Percentiles rank a stretch among this genome's conserved stretches.
These are phyloP conservation scores for Rhizopogon salebrosus DNA, from an alignment of 768 basidiomycete species.

Conservation along the genomic window DNA sequence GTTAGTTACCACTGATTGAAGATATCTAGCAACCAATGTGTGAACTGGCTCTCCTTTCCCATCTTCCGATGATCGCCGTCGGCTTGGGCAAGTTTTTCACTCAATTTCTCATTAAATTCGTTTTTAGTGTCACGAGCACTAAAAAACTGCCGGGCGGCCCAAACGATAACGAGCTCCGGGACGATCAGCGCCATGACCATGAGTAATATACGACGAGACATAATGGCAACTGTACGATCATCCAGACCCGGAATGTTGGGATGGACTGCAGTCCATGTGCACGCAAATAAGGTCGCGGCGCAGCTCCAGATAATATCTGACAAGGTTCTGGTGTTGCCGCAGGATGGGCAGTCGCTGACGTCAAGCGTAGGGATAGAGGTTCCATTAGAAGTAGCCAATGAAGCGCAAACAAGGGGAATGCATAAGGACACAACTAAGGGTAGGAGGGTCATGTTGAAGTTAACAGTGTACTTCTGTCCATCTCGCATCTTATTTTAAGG, in stretches of 20 bases:
- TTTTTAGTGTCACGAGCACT: conserved; percentile 6
- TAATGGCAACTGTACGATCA: neutral
- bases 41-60: neutral
- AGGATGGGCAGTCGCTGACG: neutral
- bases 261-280: too few relatives aligned
- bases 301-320: conserved; percentile 24
- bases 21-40: neutral
- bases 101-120: neutral
- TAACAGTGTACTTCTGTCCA: neutral
- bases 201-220: conserved; percentile 7
- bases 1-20: too few relatives aligned
- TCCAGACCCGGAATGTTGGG: conserved; percentile 14
- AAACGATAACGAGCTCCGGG: conserved; percentile 24
- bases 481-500: neutral
- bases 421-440: neutral
- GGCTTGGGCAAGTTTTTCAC: neutral
- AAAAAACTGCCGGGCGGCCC: conserved; percentile 22
- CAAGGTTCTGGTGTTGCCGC: conserved; percentile 22
- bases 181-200: conserved; percentile 20
- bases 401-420: neutral
- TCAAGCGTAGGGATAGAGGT: neutral
- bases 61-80: neutral
- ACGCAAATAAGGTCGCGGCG: too few relatives aligned
- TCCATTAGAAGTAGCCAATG: neutral
- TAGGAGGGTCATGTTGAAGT: neutral